Evolutionary conservation across 306 rosid genomes (phyloP), one percentile per base, ranked within the genome.

Genomic region (Trichosanthes truncata): DNA sequence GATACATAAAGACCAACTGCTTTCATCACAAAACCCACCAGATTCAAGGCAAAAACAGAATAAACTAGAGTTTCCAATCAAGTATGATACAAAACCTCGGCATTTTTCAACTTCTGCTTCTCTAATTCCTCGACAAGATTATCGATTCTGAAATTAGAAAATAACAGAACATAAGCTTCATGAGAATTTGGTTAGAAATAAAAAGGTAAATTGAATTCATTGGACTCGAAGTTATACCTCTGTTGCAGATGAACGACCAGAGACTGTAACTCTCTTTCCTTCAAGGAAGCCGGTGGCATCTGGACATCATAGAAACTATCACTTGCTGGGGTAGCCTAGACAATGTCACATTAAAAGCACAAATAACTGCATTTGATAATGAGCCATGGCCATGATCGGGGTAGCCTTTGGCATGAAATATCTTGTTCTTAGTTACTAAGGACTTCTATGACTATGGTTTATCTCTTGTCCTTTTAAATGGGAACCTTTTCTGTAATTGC

Each of bases 71-170:
- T 46, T 29, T 78, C n/a, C 53, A 78, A 10, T 61, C 31, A 41
- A 48, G 21, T 20, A 35, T 36, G 29, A 29, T 20, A 62, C 9
- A 3, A 25, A 45, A 92, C 99, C 97, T 91, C 92, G 43, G 87
- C 84, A 80, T 91, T 95, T 89, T 89, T 95, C 91, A 88, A 79
- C 85, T 89, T 95, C 78, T 91, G 97, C 83, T 88, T 88, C 82
- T 89, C 97, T 81, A 93, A 82, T 82, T 92, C 93, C 79, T 93
- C 97, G 29, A 69, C 88, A 56, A 93, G 91, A 77, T 81, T 86
- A 76, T 86, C 90, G 61, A 93, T 77, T 69, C 99, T 96, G 90
- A 83, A 60, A 89, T 74, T 40, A 79, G 72, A 83, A 74, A 75
- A 35, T 9, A 81, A 74, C 57, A 80, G 83, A 29, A 79, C 83